These are phyloP conservation scores for Rhododendron kiyosumense DNA, from an alignment of 148 eudicot species.

Conservation along the genomic window DNA sequence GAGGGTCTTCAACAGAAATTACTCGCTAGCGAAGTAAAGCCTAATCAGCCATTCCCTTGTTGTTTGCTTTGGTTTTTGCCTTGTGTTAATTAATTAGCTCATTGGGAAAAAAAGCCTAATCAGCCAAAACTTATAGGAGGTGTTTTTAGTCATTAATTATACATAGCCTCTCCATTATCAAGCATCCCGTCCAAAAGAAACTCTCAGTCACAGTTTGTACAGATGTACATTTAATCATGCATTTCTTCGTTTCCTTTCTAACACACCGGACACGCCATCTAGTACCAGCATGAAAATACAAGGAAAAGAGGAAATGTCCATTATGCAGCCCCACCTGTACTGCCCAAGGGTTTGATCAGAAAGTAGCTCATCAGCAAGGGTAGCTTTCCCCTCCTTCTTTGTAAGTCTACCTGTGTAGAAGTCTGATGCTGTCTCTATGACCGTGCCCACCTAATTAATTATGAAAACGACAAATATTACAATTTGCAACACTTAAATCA, in stretches of 20 bases:
- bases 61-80: neutral
- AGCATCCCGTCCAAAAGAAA: neutral
- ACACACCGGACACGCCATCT: neutral
- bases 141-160: neutral
- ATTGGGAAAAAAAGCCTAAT: neutral
- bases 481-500: constrained; percentile 7
- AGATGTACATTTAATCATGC: neutral
- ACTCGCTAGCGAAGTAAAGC: neutral
- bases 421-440: constrained; percentile 61
- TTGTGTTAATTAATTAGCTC: neutral
- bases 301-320: neutral
- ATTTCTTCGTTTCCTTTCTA: neutral
- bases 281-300: neutral
- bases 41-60: neutral
- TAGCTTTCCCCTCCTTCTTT: constrained; percentile 75
- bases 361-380: constrained; percentile 83
- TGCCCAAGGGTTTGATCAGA: constrained; percentile 42
- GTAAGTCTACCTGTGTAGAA: constrained; percentile 69
- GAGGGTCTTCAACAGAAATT: neutral
- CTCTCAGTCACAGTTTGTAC: neutral
- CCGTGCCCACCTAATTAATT: constrained; percentile 67
- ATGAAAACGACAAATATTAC: neutral
- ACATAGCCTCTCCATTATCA: neutral
- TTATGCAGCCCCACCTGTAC: too few relatives aligned
- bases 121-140: neutral